Base-by-base conservation (phyloP, 2,329 filamentous ascomycete species). In the Penicillium vulpinum region DNA sequence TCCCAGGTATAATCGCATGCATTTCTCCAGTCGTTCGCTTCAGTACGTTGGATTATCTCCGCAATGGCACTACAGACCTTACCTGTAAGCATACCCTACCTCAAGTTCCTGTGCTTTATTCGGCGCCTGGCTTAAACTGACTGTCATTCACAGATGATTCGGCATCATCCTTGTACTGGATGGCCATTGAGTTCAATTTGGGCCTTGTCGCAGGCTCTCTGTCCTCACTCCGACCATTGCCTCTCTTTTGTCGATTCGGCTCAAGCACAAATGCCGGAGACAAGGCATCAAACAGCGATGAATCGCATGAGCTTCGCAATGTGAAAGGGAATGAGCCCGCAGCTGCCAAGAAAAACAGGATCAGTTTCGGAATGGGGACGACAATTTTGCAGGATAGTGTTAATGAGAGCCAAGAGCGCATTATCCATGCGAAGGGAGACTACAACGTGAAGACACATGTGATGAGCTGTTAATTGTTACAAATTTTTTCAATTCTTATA, bases 131-230 rank as follows among this genome's bases (percentile, higher is more conserved):
- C 1, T 15, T 11, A 51, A 41, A 24, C 48, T 51, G 13, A 28
- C 38, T 5, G 15, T 26, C n/a, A 21, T 36, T 5, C 8, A n/a
- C 33, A 61, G 61, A 66, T 9, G 36, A 41, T 13, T 58, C 62
- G 1, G 53, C 58, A 5, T 51, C 53, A 1, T 61, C 64, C 4
- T 47, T 65, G 4, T 62, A 62, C 54, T 64, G 60, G 58, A 65
- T 67, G 64, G 54, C 56, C 7, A 52, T 64, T 9, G 64, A 67
- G 28, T 67, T 67, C 56, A 61, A 61, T 10, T 45, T 66, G 1
- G 63, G 52, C 10, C 62, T 66, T 9, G 54, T 63, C 15, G 49
- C 62, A 8, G 62, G 62, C 11, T 65, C 62, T 6, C 57, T 65
- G 9, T 60, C 61, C 0, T 65, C 61, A 15, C 29, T 62, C 10